Base-by-base conservation (phyloP, 1,284 basidiomycete species). In the Laetiporus sulphureus region DNA sequence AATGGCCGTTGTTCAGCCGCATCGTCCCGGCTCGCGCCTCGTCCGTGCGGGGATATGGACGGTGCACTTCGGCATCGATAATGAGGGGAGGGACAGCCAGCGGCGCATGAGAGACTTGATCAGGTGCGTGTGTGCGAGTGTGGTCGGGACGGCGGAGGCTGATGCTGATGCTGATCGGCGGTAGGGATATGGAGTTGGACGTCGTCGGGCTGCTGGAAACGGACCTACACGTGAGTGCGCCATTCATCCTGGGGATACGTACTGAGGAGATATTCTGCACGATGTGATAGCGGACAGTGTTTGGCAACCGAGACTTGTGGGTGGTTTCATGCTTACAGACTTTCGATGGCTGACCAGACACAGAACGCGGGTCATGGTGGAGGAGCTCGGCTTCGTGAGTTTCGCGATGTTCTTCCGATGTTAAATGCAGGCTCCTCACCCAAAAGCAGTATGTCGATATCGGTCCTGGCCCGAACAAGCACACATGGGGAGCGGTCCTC, bases 1-100 rank as follows among this genome's bases (percentile, higher is more conserved):
- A 0, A 59, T 57, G 8, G 49, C 62, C 3, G 58, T 70, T 23
- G 68, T 75, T 0, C 60, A 55, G 32, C 88, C 91, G 2, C 79
- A 79, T 61, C 78, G 80, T 45, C 64, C 80, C 6, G 77, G 74
- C 4, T 72, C 83, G 8, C 71, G 86, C 16, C 70, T 91, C 16
- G 68, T 95, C 34, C 85, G 83, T n/a, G 83, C 86, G 8, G 93
- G 91, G 1, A 93, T 96, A 44, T 95, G 91, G 90, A 94, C 93
- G 0, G 72, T 94, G 21, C 91, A 95, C 61, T 95, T 95, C 59
- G 89, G 88, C 2, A 78, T 92, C 38, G 85, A 91, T 55, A 83
- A 90, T 49, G 73, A 72, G 32, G 90, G 91, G 4, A 72, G 86
- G 49, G 91, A 93, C 56, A 90, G 86, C 57, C 89, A 92, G 60